Evolutionary conservation across 805 yeast genomes (phyloP), one percentile per base, ranked within the genome.

Genomic region (Metschnikowia bowlesiae): DNA sequence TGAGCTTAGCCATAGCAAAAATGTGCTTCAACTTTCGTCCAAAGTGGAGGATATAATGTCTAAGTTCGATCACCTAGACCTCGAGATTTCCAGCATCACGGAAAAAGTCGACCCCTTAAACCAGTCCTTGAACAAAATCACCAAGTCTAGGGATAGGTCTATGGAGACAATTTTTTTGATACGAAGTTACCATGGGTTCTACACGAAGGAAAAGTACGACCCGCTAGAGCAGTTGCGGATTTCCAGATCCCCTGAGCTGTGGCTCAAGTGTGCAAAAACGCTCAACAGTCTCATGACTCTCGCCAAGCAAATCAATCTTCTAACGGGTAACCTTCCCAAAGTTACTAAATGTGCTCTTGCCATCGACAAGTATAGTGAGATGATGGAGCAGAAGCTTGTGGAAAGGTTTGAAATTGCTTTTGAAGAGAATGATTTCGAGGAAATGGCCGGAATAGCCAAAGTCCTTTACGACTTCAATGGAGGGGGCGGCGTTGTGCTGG

Each of bases 381-480:
- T 70, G 40, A 82, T 92, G 80, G 98, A 92, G 63, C 77, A 78
- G 46, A 78, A 80, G 31, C 70, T 91, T 48, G 70, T 92, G 46
- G 80, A 79, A 38, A 79, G 80, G 49, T 92, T 92, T 58, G 86
- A 84, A 58, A 73, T 78, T 26, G 89, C 89, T n/a, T 87, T 87
- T 57, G 80, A 82, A 50, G 80, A 79, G 28, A 83, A 82, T 53
- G 85, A 89, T 57, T 79, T 82, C 57, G 72, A 74, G n/a, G 80
- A 80, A 48, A 83, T 94, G 85, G 83, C 80, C 59, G 89, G 84
- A 50, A 79, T 84, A 28, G 89, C 97, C 0, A 81, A 81, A 46
- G 80, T 90, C 14, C 73, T 91, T 45, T 79, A 83, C 47, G 87
- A 83, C 53, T 92, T 84, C 71, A 91, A 92, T 62, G 92, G 89